Base-by-base conservation (phyloP, 805 yeast species). In the Saccharomycopsis babjevae region DNA sequence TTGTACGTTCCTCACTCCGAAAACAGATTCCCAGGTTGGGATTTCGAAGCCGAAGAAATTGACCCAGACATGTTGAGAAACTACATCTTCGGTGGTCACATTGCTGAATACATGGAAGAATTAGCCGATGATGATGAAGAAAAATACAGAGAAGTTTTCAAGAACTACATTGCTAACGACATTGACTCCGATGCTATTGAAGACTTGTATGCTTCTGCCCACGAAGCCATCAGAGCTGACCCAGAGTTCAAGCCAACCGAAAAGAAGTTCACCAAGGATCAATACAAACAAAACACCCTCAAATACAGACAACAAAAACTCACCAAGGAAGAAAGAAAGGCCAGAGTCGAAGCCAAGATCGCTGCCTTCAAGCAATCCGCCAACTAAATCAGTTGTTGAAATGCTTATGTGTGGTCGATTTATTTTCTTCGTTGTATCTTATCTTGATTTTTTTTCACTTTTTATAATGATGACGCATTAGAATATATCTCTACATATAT, bases 1-100 rank as follows among this genome's bases (percentile, higher is more conserved):
- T 84, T 94, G 74, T 90, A 88, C 92, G 83, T 94, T 76, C 99
- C 99, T 71, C 99, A 94, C 92, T 90, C 96, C 72, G 89, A 96
- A 76, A 92, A 92, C 86, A 92, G 99, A 88, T 94, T 92, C 97
- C 99, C 99, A 81, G 99, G 99, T 83, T 94, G 93, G 96, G 99
- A 94, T 80, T 89, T 93, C 74, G 99, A 94, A 84, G 75, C 87
- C 73, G 97, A 94, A 84, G 99, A 94, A 83, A 86, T 94, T 73
- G 99, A 94, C 77, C 90, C 97, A 73, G 99, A 94, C 77, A 79
- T 85, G 71, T 86, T 94, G 79, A 90, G 97, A 90, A 90, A 89
- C 82, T 94, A 94, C 96, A 94, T 94, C 84, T 88, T 93, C 77
- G 98, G 96, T 84, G 98, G 98, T 80, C 99, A 94, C 88, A 92